Evolutionary conservation across 2,329 filamentous ascomycete genomes (phyloP).

Genomic region (Fusarium napiforme): DNA sequence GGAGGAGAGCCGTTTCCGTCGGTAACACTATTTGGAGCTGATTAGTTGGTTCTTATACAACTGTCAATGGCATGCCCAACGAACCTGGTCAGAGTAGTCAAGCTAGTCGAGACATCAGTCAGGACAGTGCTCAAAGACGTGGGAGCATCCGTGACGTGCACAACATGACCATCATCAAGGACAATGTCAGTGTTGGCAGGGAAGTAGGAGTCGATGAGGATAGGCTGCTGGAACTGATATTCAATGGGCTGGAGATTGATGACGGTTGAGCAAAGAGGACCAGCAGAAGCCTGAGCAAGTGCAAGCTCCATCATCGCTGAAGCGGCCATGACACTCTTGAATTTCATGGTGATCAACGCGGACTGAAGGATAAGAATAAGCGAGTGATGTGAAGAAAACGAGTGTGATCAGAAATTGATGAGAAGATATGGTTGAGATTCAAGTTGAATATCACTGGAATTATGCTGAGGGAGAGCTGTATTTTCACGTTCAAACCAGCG

Average conservation of each 20-base stretch:
- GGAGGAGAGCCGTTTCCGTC: not conserved
- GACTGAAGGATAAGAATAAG: not conserved
- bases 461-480: not conserved
- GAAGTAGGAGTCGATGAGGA: not conserved
- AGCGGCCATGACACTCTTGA: not conserved
- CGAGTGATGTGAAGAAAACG: not conserved
- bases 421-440: not conserved
- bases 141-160: not conserved
- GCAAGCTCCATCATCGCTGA: not conserved
- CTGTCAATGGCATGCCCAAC: rapidly evolving
- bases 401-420: not conserved
- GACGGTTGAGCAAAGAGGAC: not conserved
- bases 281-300: not conserved
- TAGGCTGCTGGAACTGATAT: not conserved
- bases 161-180: not conserved
- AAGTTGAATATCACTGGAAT: not conserved
- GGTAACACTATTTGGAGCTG: not conserved
- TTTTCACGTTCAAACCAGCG: not conserved
- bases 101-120: not conserved
- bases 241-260: not conserved
- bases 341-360: not conserved
- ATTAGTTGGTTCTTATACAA: not conserved
- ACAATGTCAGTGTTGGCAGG: not conserved
- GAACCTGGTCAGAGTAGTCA: not conserved
- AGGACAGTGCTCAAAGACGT: not conserved